These are phyloP conservation scores for Tephrocybe sp. DNA, from an alignment of 768 basidiomycete species.

Conservation along the genomic window DNA sequence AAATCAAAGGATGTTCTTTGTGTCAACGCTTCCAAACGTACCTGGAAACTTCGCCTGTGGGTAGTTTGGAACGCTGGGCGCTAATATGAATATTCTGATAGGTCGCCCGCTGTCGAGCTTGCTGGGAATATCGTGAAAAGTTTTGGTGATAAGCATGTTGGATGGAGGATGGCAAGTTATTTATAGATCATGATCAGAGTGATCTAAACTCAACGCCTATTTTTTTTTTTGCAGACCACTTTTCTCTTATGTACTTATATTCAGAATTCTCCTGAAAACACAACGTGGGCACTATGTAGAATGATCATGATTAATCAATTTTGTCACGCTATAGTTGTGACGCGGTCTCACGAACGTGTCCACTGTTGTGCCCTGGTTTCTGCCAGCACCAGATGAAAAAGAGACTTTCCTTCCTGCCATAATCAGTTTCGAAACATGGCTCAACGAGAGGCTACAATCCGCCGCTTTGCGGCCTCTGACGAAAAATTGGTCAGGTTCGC, in stretches of 20 bases:
- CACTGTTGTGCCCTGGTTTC: not conserved
- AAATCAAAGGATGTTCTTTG: not conserved
- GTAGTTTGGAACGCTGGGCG: conserved; percentile 77
- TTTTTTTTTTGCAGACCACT: too few species aligned
- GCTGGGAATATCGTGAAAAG: conserved; percentile 75
- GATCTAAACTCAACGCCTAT: not conserved
- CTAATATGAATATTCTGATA: conserved; percentile 81
- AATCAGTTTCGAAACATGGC: conserved; percentile 31
- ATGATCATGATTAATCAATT: not conserved
- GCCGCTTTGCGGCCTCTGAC: conserved; percentile 50
- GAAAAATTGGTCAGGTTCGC: conserved; percentile 62
- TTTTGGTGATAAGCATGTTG: conserved; percentile 81
- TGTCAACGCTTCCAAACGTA: conserved; percentile 21
- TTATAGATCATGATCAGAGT: not conserved
- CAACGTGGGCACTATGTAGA: too few species aligned
- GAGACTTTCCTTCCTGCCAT: not conserved
- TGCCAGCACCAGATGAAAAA: conserved; percentile 21
- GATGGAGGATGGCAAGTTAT: conserved; percentile 1
- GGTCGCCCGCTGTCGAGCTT: conserved; percentile 59
- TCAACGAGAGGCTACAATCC: conserved; percentile 48
- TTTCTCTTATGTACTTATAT: too few species aligned
- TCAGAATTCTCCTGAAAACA: too few species aligned
- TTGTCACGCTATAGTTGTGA: not conserved
- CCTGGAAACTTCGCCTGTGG: conserved; percentile 93
- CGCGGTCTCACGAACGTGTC: not conserved